Conservation (phyloP, 2,329 filamentous ascomycete genomes). For the Xylariaceae sp. region DNA sequence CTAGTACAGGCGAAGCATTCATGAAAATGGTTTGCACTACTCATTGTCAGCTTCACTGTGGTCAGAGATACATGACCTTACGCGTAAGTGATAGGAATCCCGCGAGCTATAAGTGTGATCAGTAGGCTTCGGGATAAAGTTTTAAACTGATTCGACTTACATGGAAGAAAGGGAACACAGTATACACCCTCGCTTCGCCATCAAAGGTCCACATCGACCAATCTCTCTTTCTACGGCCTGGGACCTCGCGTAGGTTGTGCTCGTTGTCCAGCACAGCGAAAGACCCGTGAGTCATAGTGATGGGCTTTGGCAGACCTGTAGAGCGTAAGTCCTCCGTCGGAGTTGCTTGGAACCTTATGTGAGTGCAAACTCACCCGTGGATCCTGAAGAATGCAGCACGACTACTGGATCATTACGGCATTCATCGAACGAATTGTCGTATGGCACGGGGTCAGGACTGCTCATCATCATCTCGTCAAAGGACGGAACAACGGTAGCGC, state of each 20-base stretch:
- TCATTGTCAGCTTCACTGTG: background rate
- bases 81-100: constrained; percentile 14
- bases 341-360: too few relatives aligned
- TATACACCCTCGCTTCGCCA: constrained; percentile 18
- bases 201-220: constrained; percentile 17
- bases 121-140: background rate
- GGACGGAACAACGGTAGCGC: constrained; percentile 9
- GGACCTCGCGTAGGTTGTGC: constrained; percentile 11
- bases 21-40: constrained; percentile 17
- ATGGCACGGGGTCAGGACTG: constrained; percentile 12
- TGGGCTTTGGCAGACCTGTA: constrained; percentile 18
- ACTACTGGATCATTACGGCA: constrained; percentile 18
- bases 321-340: too few relatives aligned
- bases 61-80: constrained; percentile 1
- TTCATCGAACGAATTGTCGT: constrained; percentile 18
- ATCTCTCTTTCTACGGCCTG: constrained; percentile 16
- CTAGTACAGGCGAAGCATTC: constrained; percentile 15
- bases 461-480: constrained; percentile 19
- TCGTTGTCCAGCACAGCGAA: constrained; percentile 17
- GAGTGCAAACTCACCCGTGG: constrained; percentile 16
- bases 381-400: constrained; percentile 25
- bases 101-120: constrained; percentile 8
- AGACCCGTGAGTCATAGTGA: constrained; percentile 19
- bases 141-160: constrained; percentile 8
- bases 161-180: constrained; percentile 22